Evolutionary conservation across 164 flowering plant species (phyloP).

Genomic region (Santalum album): DNA sequence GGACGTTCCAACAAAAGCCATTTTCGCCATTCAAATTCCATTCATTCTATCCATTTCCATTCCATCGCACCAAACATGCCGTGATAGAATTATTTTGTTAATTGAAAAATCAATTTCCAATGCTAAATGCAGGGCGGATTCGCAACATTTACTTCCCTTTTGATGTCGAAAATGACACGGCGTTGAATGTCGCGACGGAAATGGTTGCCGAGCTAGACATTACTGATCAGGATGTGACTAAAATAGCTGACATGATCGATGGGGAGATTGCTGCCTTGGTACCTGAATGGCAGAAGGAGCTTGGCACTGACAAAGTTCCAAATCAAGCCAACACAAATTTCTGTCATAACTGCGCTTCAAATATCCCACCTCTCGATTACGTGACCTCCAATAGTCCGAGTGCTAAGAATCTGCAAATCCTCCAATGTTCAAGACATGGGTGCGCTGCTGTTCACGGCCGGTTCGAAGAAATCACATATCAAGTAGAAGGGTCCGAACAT

Average conservation of each 20-base stretch:
- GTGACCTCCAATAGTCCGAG: slow-evolving; percentile 24
- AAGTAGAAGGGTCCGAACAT: slow-evolving; percentile 35
- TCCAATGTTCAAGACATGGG: slow-evolving; percentile 28
- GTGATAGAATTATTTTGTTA: no score
- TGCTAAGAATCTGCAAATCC: slow-evolving; percentile 31
- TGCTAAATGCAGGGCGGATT: slow-evolving; percentile 47
- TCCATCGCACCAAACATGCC: no score
- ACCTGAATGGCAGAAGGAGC: slow-evolving; percentile 61
- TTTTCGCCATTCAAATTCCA: no score
- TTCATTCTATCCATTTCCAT: no score
- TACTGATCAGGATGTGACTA: slow-evolving; percentile 75
- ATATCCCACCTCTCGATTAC: slow-evolving; percentile 28
- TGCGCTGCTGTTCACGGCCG: slow-evolving; percentile 49
- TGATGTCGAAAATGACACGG: slow-evolving; percentile 72
- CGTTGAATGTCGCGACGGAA: slow-evolving; percentile 75
- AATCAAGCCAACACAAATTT: slow-evolving; percentile 10
- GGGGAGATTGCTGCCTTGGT: slow-evolving; percentile 66
- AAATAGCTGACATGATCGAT: slow-evolving; percentile 88
- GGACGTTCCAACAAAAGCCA: no score
- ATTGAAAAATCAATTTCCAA: slow-evolving; percentile 1
- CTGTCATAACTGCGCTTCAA: slow-evolving; percentile 48
- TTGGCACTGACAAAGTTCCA: slow-evolving; percentile 26
- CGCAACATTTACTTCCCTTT: slow-evolving; percentile 89
- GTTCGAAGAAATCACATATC: slow-evolving; percentile 60
- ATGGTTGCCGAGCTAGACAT: slow-evolving; percentile 87